Conservation (phyloP, 2,329 filamentous ascomycete species). For the Pseudogymnoascus sp. region DNA sequence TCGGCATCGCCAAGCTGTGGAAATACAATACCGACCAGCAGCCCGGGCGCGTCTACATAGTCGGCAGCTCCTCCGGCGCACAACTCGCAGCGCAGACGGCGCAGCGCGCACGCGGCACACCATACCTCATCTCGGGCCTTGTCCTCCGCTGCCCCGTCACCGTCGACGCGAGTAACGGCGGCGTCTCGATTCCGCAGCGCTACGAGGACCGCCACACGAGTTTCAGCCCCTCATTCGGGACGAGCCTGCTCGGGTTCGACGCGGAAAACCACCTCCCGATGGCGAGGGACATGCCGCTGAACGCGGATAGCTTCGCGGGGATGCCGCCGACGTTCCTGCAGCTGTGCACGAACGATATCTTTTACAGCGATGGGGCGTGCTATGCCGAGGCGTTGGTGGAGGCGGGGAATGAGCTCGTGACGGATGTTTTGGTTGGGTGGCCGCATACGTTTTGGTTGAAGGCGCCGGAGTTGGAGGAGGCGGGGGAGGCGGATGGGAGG, state of each 20-base stretch:
- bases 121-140: constrained; percentile 32
- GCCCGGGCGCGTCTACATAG: constrained; percentile 28
- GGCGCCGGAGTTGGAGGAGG: constrained; percentile 35
- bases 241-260: constrained; percentile 30
- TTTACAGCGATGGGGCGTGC: constrained; percentile 45
- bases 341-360: constrained; percentile 42
- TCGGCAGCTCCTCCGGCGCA: constrained; percentile 43
- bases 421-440: constrained; percentile 39
- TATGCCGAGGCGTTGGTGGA: constrained; percentile 38
- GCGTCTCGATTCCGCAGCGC: constrained; percentile 31
- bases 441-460: constrained; percentile 48
- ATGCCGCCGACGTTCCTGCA: constrained; percentile 41
- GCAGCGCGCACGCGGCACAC: constrained; percentile 24
- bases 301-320: constrained; percentile 25
- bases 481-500: constrained; percentile 35
- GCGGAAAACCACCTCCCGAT: constrained; percentile 28
- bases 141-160: constrained; percentile 43
- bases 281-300: constrained; percentile 36
- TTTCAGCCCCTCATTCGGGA: constrained; percentile 31
- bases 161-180: constrained; percentile 35
- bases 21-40: constrained; percentile 16
- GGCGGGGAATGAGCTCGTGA: constrained; percentile 34
- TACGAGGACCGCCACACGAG: constrained; percentile 36
- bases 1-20: constrained; percentile 15
- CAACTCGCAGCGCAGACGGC: constrained; percentile 40